phyloP scores from a whole-genome alignment of 1,284 basidiomycete species.

The Apiotrichum domesticum region DNA sequence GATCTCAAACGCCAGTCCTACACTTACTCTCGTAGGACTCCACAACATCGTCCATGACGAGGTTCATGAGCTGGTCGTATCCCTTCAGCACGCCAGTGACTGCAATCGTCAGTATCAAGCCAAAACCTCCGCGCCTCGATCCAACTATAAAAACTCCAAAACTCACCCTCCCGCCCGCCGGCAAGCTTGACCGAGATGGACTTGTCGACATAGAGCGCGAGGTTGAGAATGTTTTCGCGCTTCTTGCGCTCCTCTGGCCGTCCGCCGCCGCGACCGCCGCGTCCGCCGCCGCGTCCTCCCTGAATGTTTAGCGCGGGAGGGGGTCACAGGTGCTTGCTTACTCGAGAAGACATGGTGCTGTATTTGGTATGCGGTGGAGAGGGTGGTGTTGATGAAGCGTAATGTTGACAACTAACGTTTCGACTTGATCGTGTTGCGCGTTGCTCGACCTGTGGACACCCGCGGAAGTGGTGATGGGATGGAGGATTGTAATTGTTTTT shows the following conservation, averaged over 20 bases:
- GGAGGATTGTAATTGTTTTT: background rate
- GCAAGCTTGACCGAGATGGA: slow-evolving; percentile 93
- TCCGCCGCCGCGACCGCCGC: slow-evolving; percentile 29
- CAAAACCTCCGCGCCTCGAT: background rate
- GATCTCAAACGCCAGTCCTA: no score
- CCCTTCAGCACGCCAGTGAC: slow-evolving; percentile 91
- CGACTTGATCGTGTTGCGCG: no score
- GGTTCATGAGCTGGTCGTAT: slow-evolving; percentile 92
- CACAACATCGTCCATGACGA: slow-evolving; percentile 56
- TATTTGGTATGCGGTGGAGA: background rate
- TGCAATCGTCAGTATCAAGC: slow-evolving; percentile 39
- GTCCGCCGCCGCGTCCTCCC: slow-evolving; percentile 22
- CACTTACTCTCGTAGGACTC: slow-evolving; percentile 47
- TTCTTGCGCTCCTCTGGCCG: slow-evolving; percentile 66
- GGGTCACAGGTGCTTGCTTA: background rate
- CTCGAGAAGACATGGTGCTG: slow-evolving; percentile 20
- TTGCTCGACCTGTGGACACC: no score
- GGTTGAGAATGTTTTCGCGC: slow-evolving; percentile 90
- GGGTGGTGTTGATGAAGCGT: background rate
- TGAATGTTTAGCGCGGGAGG: background rate
- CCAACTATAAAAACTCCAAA: no score
- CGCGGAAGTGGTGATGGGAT: no score
- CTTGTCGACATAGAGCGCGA: slow-evolving; percentile 89
- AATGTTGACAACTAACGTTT: background rate
- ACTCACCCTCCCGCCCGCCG: slow-evolving; percentile 84